Evolutionary conservation across 2,329 filamentous ascomycete species (phyloP).

Genomic region (Aspergillus caelatus): DNA sequence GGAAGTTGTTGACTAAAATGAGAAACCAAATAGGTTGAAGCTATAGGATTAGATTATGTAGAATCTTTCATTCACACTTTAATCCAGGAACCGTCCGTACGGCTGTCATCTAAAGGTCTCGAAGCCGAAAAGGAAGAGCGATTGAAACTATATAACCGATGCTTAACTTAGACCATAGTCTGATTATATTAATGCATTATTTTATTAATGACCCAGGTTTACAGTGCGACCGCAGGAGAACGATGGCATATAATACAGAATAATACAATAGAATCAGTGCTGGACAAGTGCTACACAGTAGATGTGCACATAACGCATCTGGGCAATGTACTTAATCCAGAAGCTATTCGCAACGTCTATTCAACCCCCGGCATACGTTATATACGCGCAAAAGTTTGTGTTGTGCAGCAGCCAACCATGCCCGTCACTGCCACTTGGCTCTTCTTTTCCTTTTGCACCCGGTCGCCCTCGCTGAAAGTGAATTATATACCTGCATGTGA

Average conservation of each 20-base stretch:
- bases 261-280: not conserved
- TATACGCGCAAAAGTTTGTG: no score
- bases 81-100: no score
- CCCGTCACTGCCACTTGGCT: not conserved
- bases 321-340: not conserved
- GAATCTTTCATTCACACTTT: no score
- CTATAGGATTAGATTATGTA: not conserved
- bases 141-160: no score
- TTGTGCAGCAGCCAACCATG: not conserved
- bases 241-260: not conserved
- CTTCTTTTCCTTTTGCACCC: not conserved
- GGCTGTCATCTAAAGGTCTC: no score
- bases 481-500: not conserved
- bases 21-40: not conserved
- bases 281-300: not conserved
- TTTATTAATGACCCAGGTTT: not conserved
- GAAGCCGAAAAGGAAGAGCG: no score
- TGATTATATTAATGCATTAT: no score
- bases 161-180: no score
- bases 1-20: not conserved
- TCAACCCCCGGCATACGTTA: no score
- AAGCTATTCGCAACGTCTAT: not conserved
- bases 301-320: not conserved
- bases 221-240: no score
- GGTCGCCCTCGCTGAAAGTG: not conserved